These are phyloP conservation scores for Poterioochromonas sp. DNA, from an alignment of 352 stramenopile species.

Conservation along the genomic window DNA sequence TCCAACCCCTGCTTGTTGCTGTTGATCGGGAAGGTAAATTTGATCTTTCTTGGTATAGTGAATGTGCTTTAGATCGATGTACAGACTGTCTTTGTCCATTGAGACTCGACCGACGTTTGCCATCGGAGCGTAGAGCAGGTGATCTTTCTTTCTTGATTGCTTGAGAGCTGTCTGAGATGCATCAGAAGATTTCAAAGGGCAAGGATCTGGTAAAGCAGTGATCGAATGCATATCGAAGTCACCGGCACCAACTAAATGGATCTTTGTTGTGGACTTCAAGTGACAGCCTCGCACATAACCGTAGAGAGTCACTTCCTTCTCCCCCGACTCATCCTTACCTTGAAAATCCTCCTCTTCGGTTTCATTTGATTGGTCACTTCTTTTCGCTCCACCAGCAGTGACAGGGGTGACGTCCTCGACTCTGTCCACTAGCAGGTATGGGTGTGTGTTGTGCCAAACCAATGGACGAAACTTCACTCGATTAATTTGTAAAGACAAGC, in stretches of 20 bases:
- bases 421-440: constrained; percentile 95
- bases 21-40: constrained; percentile 40
- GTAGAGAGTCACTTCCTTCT: constrained; percentile 90
- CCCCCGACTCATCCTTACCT: constrained; percentile 68
- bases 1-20: constrained; percentile 49
- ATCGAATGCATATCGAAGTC: constrained; percentile 92
- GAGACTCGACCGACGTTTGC: constrained; percentile 92
- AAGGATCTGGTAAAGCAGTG: constrained; percentile 87
- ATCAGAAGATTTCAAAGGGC: constrained; percentile 54
- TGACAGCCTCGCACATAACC: constrained; percentile 96
- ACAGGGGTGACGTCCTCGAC: constrained; percentile 92
- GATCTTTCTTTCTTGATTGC: constrained; percentile 69
- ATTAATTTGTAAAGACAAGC: constrained; percentile 91
- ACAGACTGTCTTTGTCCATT: constrained; percentile 94
- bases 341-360: constrained; percentile 59
- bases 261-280: constrained; percentile 87
- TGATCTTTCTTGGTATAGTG: constrained; percentile 89
- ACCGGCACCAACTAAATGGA: constrained; percentile 94
- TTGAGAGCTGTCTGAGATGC: constrained; percentile 11
- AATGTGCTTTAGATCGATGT: constrained; percentile 80
- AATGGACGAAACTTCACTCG: constrained; percentile 89
- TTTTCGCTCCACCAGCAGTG: no score
- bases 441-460: constrained; percentile 97
- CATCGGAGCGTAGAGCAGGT: constrained; percentile 81
- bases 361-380: no score